Evolutionary conservation across 2,329 filamentous ascomycete species (phyloP), one percentile per base, ranked within the genome.

Genomic region (Paraphoma sp.): DNA sequence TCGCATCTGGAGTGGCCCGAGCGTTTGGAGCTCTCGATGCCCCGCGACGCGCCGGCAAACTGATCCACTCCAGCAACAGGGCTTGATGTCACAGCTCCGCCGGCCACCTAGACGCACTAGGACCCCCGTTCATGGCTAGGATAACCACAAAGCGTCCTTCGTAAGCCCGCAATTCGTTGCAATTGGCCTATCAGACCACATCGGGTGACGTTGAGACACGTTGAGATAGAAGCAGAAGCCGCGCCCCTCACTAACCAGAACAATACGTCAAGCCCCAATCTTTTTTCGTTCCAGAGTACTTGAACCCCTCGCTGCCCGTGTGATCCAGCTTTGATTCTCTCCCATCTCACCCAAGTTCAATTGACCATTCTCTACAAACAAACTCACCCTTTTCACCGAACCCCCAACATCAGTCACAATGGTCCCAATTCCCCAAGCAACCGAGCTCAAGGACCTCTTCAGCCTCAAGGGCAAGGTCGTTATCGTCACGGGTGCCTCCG

Each of bases 391-490:
- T 29, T 43, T 38, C 31, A 38, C 46, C 50, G 54, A 43, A 59
- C 40, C 46, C 51, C 43, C 29, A 44, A 16, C 45, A 71, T 82
- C 68, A 57, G 86, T 79, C 84, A 68, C 50, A 53, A 70, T 70
- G 67, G 59, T 67, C 68, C 64, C 77, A 71, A 77, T 88, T 59
- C 86, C 88, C 69, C 76, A 85, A 70, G 79, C 86, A 61, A 80
- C 80, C 62, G 80, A 80, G 67, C 83, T 91, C 67, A 75, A 82
- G 62, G 89, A 84, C 71, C 79, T 84, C 64, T 75, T 83, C 68
- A 78, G 72, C 77, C 75, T 83, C 63, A 83, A 83, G 80, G 81
- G 81, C 73, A 83, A 82, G 77, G 79, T 82, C 71, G 79, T 81
- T 73, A 74, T 82, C 67, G 78, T 83, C 65, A 82, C 81, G 51